phyloP scores from a whole-genome alignment of 1,139 yeast species.

The Geotrichum carabidarum region DNA sequence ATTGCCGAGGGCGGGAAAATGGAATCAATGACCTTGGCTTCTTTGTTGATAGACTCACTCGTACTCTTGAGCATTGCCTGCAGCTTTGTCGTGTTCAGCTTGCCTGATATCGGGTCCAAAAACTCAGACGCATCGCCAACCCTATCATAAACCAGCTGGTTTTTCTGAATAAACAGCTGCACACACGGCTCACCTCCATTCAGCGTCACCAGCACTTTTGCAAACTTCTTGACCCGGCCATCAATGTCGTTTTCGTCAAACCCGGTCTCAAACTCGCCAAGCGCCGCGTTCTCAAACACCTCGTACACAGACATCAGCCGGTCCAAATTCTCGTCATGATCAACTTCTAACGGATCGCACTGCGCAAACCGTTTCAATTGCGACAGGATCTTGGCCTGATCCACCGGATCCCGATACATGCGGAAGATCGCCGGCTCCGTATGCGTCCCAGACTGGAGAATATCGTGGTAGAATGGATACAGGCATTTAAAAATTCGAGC shows the following conservation, averaged over 20 bases:
- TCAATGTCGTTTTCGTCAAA: slow-evolving; percentile 49
- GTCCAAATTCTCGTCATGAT: slow-evolving; percentile 40
- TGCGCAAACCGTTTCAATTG: slow-evolving; percentile 36
- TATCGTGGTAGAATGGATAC: slow-evolving; percentile 31
- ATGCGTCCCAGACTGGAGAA: slow-evolving; percentile 24
- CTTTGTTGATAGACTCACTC: slow-evolving; percentile 37
- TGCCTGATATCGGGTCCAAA: slow-evolving; percentile 27
- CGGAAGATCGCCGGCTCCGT: slow-evolving; percentile 29
- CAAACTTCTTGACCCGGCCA: slow-evolving; percentile 39
- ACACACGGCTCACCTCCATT: slow-evolving; percentile 44
- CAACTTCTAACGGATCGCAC: slow-evolving; percentile 40
- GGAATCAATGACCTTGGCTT: slow-evolving; percentile 38
- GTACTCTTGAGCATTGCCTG: slow-evolving; percentile 33
- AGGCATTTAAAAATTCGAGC: slow-evolving; percentile 25
- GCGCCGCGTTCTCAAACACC: slow-evolving; percentile 65
- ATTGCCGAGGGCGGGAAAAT: slow-evolving; percentile 33
- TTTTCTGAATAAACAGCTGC: slow-evolving; percentile 46
- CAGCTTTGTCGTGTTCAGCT: slow-evolving; percentile 36
- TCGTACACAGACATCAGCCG: slow-evolving; percentile 58
- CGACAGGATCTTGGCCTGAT: slow-evolving; percentile 33
- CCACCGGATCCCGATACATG: slow-evolving; percentile 28
- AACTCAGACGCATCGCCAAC: slow-evolving; percentile 20
- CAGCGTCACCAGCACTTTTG: slow-evolving; percentile 36
- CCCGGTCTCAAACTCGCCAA: slow-evolving; percentile 60
- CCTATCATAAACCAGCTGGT: slow-evolving; percentile 37